These are phyloP conservation scores for Daucus carota DNA, from an alignment of 129 eudicot species.

Conservation along the genomic window DH1_v3.0 NC_030383.2:8724001-8724500, in stretches of 20 bases:
- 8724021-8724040: slow-evolving; percentile 15
- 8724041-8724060: slow-evolving; percentile 21
- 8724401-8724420: background rate
- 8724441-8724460: background rate
- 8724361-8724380: background rate
- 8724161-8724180: background rate
- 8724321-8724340: slow-evolving; percentile 16
- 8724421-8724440: background rate
- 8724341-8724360: slow-evolving; percentile 25
- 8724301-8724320: slow-evolving; percentile 18
- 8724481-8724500: background rate
- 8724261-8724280: slow-evolving; percentile 16
- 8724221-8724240: background rate
- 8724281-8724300: slow-evolving; percentile 25
- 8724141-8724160: slow-evolving; percentile 9
- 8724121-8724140: slow-evolving; percentile 28
- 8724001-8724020: slow-evolving; percentile 9
- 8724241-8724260: slow-evolving; percentile 27
- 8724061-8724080: slow-evolving; percentile 14
- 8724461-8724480: background rate
- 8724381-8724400: background rate
- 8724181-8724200: background rate
- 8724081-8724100: slow-evolving; percentile 9
- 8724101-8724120: slow-evolving; percentile 13
- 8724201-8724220: slow-evolving; percentile 6